Evolutionary conservation across 805 yeast species (phyloP), one percentile per base, ranked within the genome.

Genomic region (Saccharomycopsis guyanensis): DNA sequence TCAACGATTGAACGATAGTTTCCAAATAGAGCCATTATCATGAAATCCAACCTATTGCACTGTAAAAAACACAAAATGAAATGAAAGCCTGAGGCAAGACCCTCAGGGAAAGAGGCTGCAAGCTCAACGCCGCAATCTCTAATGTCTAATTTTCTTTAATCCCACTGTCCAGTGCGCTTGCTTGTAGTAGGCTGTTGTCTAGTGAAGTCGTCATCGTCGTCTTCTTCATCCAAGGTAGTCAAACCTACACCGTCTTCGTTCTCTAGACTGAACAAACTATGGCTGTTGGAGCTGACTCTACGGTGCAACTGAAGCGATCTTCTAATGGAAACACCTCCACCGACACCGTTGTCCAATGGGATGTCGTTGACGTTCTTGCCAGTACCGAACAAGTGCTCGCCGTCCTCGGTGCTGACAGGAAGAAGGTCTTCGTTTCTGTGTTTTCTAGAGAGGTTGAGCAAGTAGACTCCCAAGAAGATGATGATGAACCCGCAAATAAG

Each of bases 381-480:
- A 20, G 41, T 36, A 13, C 53, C 53, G 31, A 50, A 50, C 75
- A 46, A 66, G 55, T 16, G 61, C 51, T 16, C 40, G 3, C 23
- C 29, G 22, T 31, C 40, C 19, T 39, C 45, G 12, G 43, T 49
- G 35, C 38, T 44, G n/a, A 49, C 46, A n/a, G 51, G 54, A 24
- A 48, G 34, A 47, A 49, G 50, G 18, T 69, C 73, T 23, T 69
- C 73, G 38, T 75, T 76, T 46, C 74, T 75, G 51, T 70, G 75
- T 60, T 78, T 76, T 58, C 94, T 75, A 2, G 93, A 76, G 38
- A 87, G 76, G 64, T 87, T 87, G 57, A 87, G 72, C 49, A 87
- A 68, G 58, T 82, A 87, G 20, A 87, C 96, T 37, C 96, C 96
- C 45, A 85, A 74, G 66, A 87, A 88, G 49, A 88, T 87, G 60